Conservation (phyloP, 208 protist species). For the Leishmania mexicana region DNA sequence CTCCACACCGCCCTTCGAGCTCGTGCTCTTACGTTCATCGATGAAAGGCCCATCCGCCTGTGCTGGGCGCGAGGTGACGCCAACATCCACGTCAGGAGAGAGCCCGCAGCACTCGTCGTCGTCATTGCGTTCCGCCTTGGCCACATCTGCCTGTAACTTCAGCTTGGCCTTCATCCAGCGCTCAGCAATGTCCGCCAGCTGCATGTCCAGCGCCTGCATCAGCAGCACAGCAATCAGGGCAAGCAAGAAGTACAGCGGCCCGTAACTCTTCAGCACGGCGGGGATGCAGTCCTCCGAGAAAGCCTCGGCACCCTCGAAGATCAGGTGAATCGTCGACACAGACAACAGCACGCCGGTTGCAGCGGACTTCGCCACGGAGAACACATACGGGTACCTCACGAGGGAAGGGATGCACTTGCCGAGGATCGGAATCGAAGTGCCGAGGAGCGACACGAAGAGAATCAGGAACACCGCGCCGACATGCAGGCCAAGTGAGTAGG, state of each 20-base stretch:
- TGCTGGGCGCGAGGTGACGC: neutral
- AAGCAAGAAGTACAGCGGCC: slow-evolving; percentile 55
- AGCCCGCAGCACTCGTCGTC: neutral
- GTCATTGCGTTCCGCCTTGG: neutral
- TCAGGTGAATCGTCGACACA: slow-evolving; percentile 59
- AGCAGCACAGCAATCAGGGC: slow-evolving; percentile 53
- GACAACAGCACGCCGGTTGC: slow-evolving; percentile 68
- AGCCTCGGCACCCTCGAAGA: slow-evolving; percentile 40
- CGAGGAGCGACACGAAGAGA: slow-evolving; percentile 44
- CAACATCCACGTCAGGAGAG: neutral
- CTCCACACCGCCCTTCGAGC: neutral
- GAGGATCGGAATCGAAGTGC: slow-evolving; percentile 46
- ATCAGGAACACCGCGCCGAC: slow-evolving; percentile 51
- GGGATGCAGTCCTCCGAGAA: slow-evolving; percentile 53
- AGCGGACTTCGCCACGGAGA: slow-evolving; percentile 48
- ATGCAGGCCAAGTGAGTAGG: slow-evolving; percentile 52
- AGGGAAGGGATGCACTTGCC: slow-evolving; percentile 50
- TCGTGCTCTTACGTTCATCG: neutral
- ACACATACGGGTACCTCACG: slow-evolving; percentile 45
- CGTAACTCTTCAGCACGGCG: slow-evolving; percentile 33
- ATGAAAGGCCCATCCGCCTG: neutral
- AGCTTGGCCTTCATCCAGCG: slow-evolving; percentile 31
- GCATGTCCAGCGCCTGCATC: slow-evolving; percentile 59
- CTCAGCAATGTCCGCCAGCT: slow-evolving; percentile 44
- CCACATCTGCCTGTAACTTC: neutral